These are phyloP conservation scores for Pleoardoris graminearum DNA, from an alignment of 2,329 filamentous ascomycete genomes.

Conservation along the genomic window DNA sequence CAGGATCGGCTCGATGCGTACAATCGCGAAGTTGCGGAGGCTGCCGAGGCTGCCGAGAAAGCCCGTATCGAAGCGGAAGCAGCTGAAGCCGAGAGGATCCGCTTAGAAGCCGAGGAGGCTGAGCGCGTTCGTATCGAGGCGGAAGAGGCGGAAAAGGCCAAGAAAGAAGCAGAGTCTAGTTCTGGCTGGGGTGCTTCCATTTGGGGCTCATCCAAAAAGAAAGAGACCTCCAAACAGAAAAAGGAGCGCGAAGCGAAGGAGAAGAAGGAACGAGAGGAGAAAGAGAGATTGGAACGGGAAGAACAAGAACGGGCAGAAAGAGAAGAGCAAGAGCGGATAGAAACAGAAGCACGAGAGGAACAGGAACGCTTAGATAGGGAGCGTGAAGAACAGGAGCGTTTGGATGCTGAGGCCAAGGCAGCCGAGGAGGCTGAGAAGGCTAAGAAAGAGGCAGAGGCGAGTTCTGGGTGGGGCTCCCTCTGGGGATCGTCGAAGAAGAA, in stretches of 20 bases:
- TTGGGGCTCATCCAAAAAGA: slow-evolving; percentile 42
- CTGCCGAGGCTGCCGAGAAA: slow-evolving; percentile 13
- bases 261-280: slow-evolving; percentile 26
- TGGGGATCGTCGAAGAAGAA: slow-evolving; percentile 37
- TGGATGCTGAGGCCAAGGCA: slow-evolving; percentile 39
- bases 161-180: slow-evolving; percentile 37
- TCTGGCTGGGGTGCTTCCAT: slow-evolving; percentile 31
- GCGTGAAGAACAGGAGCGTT: slow-evolving; percentile 7
- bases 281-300: slow-evolving; percentile 43
- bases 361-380: slow-evolving; percentile 22
- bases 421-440: slow-evolving; percentile 21
- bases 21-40: slow-evolving; percentile 9
- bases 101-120: slow-evolving; percentile 31
- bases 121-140: slow-evolving; percentile 6
- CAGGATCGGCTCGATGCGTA: slow-evolving; percentile 28
- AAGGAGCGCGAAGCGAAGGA: slow-evolving; percentile 29
- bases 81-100: slow-evolving; percentile 20
- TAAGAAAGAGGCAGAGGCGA: slow-evolving; percentile 24
- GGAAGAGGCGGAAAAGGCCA: slow-evolving; percentile 24
- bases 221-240: slow-evolving; percentile 37
- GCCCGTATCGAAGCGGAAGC: slow-evolving; percentile 21
- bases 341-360: slow-evolving; percentile 40
- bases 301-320: slow-evolving; percentile 34
- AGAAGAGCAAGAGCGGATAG: slow-evolving; percentile 46
- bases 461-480: slow-evolving; percentile 24